phyloP scores from a whole-genome alignment of 495 filamentous ascomycete species.

The Elaphomyces granulatus region DNA sequence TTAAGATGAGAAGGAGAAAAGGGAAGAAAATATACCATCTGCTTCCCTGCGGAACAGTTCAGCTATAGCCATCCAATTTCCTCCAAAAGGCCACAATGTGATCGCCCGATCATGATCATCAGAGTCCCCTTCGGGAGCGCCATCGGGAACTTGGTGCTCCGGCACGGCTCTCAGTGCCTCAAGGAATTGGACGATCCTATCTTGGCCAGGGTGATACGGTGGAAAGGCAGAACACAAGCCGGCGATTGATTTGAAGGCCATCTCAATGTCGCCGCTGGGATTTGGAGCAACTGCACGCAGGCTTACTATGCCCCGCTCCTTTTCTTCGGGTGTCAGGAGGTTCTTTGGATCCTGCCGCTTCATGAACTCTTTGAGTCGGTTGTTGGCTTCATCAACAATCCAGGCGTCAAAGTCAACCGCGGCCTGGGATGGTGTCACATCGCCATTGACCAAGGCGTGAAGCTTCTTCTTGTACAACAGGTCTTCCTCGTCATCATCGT shows the following conservation, averaged over 20 bases:
- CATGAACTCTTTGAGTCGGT: not conserved
- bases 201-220: not conserved
- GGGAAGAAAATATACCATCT: no score
- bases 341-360: no score
- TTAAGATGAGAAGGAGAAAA: no score
- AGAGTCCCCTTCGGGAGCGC: no score
- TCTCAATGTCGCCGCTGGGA: no score
- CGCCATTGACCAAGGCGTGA: not conserved
- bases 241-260: no score
- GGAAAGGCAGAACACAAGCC: slow-evolving; percentile 1
- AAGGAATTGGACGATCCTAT: not conserved
- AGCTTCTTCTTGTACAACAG: not conserved
- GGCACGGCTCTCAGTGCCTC: not conserved
- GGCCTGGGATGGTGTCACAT: not conserved
- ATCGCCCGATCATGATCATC: not conserved
- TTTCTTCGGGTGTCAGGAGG: not conserved
- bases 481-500: slow-evolving; percentile 4
- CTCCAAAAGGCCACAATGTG: not conserved
- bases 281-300: no score
- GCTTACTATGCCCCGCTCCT: no score
- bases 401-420: not conserved
- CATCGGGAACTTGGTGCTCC: not conserved
- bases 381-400: not conserved
- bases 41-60: not conserved
- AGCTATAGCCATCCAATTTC: no score